Evolutionary conservation across 129 eudicot genomes (phyloP).

Genomic region (Flaveria bidentis): DNA sequence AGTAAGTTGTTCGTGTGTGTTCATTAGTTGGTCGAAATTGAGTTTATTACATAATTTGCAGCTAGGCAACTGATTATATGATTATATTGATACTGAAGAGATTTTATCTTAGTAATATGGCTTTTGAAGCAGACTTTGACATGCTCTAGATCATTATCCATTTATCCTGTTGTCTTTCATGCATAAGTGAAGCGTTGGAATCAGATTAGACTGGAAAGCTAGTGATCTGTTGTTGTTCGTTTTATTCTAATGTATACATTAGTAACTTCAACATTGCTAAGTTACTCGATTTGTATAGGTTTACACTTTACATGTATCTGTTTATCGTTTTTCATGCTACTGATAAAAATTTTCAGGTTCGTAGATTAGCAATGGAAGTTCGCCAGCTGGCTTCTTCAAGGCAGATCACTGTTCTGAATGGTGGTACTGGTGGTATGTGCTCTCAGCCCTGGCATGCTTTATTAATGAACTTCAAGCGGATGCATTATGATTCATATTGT

Average conservation of each 20-base stretch:
- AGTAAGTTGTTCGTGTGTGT: constrained; percentile 5
- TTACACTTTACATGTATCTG: neutral
- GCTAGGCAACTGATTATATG: neutral
- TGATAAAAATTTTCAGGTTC: constrained; percentile 53
- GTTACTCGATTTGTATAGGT: neutral
- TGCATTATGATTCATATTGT: constrained; percentile 11
- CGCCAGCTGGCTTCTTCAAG: constrained; percentile 67
- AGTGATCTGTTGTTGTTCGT: neutral
- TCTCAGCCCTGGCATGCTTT: neutral
- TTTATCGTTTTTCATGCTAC: neutral
- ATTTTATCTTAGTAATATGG: neutral
- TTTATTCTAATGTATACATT: neutral
- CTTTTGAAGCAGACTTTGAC: neutral
- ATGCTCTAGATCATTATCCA: neutral
- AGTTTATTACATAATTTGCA: neutral
- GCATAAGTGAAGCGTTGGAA: neutral
- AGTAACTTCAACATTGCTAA: neutral
- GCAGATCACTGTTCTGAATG: constrained; percentile 78
- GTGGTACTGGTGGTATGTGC: constrained; percentile 61
- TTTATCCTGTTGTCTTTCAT: neutral
- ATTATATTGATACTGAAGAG: neutral
- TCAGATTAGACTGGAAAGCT: neutral
- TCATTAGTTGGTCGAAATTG: neutral
- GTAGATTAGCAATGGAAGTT: constrained; percentile 79
- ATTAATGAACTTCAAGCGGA: neutral